A percentile compares a stretch with the other conserved stretches of the same genome.
Conservation (phyloP, 495 filamentous ascomycete species). For the Thermothielavioides terrestris region DNA sequence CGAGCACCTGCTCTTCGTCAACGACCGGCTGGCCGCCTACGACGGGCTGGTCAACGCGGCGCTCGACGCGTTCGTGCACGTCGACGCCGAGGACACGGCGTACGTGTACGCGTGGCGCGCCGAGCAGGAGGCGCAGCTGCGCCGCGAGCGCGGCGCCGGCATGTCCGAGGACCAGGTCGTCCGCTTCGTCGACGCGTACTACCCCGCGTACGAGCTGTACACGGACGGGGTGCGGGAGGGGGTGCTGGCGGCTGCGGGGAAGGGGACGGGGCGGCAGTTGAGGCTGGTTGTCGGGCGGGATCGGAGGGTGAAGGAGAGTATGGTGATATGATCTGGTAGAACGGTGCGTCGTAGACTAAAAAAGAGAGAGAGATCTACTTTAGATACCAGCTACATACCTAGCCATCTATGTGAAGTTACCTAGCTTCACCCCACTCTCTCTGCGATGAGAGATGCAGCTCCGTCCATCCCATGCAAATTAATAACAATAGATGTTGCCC, state of each 20-base stretch:
- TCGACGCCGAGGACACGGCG: constrained; percentile 67
- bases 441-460: no score
- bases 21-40: constrained; percentile 60
- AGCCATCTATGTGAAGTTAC: constrained; percentile 4
- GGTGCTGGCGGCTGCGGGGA: constrained; percentile 39
- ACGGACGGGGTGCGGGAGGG: constrained; percentile 58
- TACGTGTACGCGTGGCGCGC: constrained; percentile 85
- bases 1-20: constrained; percentile 63
- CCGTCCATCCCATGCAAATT: no score
- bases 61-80: constrained; percentile 77
- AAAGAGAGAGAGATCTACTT: not conserved
- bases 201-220: constrained; percentile 62
- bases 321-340: constrained; percentile 39
- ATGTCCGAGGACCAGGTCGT: constrained; percentile 59
- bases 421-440: no score
- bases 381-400: constrained; percentile 3
- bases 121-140: constrained; percentile 68
- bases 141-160: constrained; percentile 45
- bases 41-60: constrained; percentile 57
- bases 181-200: constrained; percentile 49
- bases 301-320: constrained; percentile 51
- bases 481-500: no score
- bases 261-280: constrained; percentile 50
- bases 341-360: constrained; percentile 3
- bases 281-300: constrained; percentile 62